Evolutionary conservation across 148 eudicot species (phyloP), one percentile per base, ranked within the genome.

Genomic region (Pouteria glomerata): DNA sequence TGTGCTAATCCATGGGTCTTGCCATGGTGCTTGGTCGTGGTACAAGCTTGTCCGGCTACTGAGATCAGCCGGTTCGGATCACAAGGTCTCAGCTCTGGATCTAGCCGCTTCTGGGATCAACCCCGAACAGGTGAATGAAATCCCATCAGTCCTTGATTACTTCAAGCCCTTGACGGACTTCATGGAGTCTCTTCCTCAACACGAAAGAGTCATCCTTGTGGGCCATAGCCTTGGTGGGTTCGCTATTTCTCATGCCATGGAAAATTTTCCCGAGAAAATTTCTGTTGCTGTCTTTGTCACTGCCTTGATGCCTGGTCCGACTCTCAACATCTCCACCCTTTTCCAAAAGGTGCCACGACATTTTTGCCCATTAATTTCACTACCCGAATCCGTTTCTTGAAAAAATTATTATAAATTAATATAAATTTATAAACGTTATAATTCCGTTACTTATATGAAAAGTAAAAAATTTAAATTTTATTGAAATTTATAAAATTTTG

Each of bases 1-100:
- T 23, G 81, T 78, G 6, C 65, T 74, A 23, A 51, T 77, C 1
- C 80, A 77, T 31, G 80, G 80, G 0, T 70, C 63, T 1, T 72
- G 80, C 55, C 80, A 72, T 37, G 80, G 80, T 0, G 76, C 73
- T 10, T 78, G 82, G 82, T 69, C 70, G 35, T 78, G 82, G 82
- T 78, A 73, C 74, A 78, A 78, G 63, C 19, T 79, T 5, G 44
- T 34, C 3, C 41, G 74, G 2, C 51, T 64, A 35, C 65, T 78
- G 27, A 19, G 42, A 56, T 29, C 63, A 8, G n/a, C n/a, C n/a
- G n/a, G n/a, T n/a, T 34, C 29, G 0, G 50, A 41, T 6, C 81
- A 78, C 58, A 39, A n/a, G 2, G 74, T 78, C 48, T 51, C 74
- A 1, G 64, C 74, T 24, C 69, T 73, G 4, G 77, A 78, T 30